Conservation (phyloP, 2,329 filamentous ascomycete genomes). For the Torrubiella hemipterigena region DNA sequence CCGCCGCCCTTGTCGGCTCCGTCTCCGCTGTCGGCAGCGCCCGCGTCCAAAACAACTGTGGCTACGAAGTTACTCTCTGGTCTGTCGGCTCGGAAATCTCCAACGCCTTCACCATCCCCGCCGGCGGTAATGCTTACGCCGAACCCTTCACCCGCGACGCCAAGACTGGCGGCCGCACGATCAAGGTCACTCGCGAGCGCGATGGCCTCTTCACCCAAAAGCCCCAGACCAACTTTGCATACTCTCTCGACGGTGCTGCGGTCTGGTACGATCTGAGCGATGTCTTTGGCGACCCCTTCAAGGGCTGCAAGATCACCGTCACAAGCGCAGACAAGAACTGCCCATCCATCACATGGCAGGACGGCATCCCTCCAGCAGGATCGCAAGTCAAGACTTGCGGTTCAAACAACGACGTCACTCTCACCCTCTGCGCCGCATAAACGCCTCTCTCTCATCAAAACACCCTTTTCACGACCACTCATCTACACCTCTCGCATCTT, state of each 20-base stretch:
- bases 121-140: slow-evolving; percentile 15
- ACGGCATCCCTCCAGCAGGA: slow-evolving; percentile 20
- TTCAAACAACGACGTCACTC: slow-evolving; percentile 16
- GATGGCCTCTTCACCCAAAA: slow-evolving; percentile 26
- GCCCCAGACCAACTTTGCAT: slow-evolving; percentile 27
- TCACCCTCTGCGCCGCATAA: slow-evolving; percentile 20
- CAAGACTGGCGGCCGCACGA: slow-evolving; percentile 22
- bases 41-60: slow-evolving; percentile 24
- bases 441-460: too few species aligned
- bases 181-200: slow-evolving; percentile 22
- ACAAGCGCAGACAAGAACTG: slow-evolving; percentile 17
- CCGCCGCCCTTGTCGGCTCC: slow-evolving; percentile 8
- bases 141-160: slow-evolving; percentile 23
- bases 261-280: slow-evolving; percentile 28
- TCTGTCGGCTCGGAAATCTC: slow-evolving; percentile 21
- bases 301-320: slow-evolving; percentile 18
- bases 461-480: too few species aligned
- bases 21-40: slow-evolving; percentile 20
- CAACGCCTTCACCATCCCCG: slow-evolving; percentile 13
- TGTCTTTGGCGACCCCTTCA: slow-evolving; percentile 26
- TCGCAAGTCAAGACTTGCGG: slow-evolving; percentile 25
- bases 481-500: too few species aligned
- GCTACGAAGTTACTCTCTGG: slow-evolving; percentile 22
- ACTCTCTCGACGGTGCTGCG: slow-evolving; percentile 19
- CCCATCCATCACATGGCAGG: slow-evolving; percentile 21